Percentiles rank a stretch among this genome's conserved stretches.
These are phyloP conservation scores for Rhizoclosmatium globosum DNA, from an alignment of 192 early-diverging fungal genomes.

Conservation along the genomic window DNA sequence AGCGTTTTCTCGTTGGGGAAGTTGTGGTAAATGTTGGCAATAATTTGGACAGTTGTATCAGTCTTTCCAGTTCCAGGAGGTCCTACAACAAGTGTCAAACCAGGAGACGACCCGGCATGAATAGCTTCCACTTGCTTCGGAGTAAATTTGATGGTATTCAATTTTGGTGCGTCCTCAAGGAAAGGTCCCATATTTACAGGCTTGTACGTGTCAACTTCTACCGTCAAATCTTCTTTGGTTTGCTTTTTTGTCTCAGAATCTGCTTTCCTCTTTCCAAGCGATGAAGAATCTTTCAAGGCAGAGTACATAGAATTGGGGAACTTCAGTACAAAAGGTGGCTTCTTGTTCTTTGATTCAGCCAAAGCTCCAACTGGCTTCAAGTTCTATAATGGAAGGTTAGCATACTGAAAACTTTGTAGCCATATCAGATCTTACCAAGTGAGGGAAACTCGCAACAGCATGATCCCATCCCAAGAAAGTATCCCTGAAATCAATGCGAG, in stretches of 20 bases:
- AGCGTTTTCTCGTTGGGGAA: conserved; percentile 89
- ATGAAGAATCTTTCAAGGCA: conserved; percentile 22
- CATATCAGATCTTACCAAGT: conserved; percentile 46
- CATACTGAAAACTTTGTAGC: not conserved
- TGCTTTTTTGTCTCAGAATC: conserved; percentile 40
- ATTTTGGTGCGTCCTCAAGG: conserved; percentile 70
- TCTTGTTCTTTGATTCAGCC: not conserved
- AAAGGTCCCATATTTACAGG: conserved; percentile 78
- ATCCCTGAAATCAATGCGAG: conserved; percentile 82
- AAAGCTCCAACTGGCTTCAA: conserved; percentile 10
- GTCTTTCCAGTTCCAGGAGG: conserved; percentile 99
- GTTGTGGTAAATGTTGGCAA: conserved; percentile 95
- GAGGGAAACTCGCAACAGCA: conserved; percentile 71
- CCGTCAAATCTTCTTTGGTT: conserved; percentile 45
- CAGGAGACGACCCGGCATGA: conserved; percentile 81
- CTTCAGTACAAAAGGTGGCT: conserved; percentile 81
- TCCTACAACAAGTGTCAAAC: conserved; percentile 93
- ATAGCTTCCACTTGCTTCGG: conserved; percentile 87
- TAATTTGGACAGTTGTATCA: conserved; percentile 96
- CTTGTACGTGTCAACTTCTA: conserved; percentile 72
- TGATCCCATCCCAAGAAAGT: conserved; percentile 89
- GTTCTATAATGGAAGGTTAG: not conserved
- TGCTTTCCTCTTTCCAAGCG: conserved; percentile 51
- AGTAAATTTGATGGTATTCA: conserved; percentile 86
- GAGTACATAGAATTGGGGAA: conserved; percentile 64